These are phyloP conservation scores for Hemileccinum impolitum DNA, from an alignment of 768 basidiomycete species.

Conservation along the genomic window DNA sequence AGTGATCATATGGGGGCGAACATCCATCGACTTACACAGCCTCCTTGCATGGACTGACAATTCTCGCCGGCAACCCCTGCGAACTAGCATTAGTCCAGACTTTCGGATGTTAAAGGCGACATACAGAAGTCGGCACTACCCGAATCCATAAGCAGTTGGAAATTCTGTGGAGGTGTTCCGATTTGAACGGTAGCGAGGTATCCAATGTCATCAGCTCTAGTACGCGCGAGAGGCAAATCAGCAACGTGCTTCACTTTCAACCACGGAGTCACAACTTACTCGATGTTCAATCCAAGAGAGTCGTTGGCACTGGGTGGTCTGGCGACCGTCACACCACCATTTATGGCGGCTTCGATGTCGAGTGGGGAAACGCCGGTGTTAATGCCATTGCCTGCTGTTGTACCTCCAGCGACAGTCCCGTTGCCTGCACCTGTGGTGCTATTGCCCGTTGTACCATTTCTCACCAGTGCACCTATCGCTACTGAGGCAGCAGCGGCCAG, in stretches of 20 bases:
- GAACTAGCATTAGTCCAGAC: neutral
- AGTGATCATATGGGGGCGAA: neutral
- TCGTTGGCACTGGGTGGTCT: constrained; percentile 41
- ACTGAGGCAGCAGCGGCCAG: constrained; percentile 3
- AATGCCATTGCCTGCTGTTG: constrained; percentile 15
- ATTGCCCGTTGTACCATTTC: too few species aligned
- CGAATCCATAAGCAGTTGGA: constrained; percentile 63
- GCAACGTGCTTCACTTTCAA: neutral
- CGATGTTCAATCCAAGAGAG: constrained; percentile 67
- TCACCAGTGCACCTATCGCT: neutral
- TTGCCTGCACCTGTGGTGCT: neutral
- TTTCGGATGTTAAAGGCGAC: neutral
- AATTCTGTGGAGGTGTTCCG: constrained; percentile 61
- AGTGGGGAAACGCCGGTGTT: constrained; percentile 33
- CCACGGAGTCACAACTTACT: constrained; percentile 39
- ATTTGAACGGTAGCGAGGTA: constrained; percentile 60
- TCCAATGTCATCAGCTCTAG: constrained; percentile 49
- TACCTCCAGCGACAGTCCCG: constrained; percentile 6
- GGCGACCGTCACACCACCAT: constrained; percentile 41
- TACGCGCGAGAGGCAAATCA: constrained; percentile 1
- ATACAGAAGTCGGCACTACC: constrained; percentile 63
- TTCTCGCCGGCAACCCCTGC: constrained; percentile 51
- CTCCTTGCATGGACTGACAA: constrained; percentile 43
- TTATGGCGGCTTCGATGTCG: constrained; percentile 34
- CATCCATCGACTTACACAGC: constrained; percentile 35